Percentiles rank a stretch among this genome's conserved stretches.
These are phyloP conservation scores for Lactifluus pinguis DNA, from an alignment of 768 basidiomycete species.

Conservation along the genomic window DNA sequence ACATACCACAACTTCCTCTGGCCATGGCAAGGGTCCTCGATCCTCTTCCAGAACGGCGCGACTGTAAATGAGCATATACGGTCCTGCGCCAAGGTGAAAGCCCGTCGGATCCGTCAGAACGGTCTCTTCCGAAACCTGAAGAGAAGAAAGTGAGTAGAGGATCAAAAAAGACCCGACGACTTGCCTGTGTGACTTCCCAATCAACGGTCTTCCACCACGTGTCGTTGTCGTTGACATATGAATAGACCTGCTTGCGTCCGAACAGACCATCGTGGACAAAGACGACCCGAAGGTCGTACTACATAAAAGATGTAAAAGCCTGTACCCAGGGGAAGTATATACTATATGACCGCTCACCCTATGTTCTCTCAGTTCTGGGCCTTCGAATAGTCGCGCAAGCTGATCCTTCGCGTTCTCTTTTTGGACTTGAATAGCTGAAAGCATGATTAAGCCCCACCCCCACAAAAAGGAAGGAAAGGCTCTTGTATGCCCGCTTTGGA, in stretches of 20 bases:
- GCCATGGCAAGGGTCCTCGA: slow-evolving; percentile 25
- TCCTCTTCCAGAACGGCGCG: slow-evolving; percentile 25
- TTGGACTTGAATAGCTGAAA: slow-evolving; percentile 44
- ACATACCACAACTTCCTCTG: slow-evolving; percentile 25
- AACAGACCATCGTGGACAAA: slow-evolving; percentile 70
- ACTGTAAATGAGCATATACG: slow-evolving; percentile 69
- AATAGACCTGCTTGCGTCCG: slow-evolving; percentile 70
- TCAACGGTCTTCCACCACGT: slow-evolving; percentile 81
- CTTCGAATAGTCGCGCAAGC: slow-evolving; percentile 42
- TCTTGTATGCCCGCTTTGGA: background rate
- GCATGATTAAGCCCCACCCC: background rate
- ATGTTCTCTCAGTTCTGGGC: slow-evolving; percentile 54
- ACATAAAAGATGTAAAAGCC: background rate
- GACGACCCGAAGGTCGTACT: slow-evolving; percentile 79
- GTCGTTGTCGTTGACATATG: slow-evolving; percentile 61
- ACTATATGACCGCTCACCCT: slow-evolving; percentile 32
- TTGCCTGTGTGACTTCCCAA: slow-evolving; percentile 54
- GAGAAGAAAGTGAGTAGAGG: background rate
- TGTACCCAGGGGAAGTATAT: background rate
- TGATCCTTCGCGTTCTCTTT: slow-evolving; percentile 38
- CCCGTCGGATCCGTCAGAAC: slow-evolving; percentile 64
- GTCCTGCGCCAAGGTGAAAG: slow-evolving; percentile 66
- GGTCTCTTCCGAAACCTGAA: slow-evolving; percentile 58
- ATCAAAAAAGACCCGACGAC: background rate
- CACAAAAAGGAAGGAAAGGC: background rate